phyloP scores from a whole-genome alignment of 1,284 basidiomycete genomes.

The Chondrostereum purpureum region DNA sequence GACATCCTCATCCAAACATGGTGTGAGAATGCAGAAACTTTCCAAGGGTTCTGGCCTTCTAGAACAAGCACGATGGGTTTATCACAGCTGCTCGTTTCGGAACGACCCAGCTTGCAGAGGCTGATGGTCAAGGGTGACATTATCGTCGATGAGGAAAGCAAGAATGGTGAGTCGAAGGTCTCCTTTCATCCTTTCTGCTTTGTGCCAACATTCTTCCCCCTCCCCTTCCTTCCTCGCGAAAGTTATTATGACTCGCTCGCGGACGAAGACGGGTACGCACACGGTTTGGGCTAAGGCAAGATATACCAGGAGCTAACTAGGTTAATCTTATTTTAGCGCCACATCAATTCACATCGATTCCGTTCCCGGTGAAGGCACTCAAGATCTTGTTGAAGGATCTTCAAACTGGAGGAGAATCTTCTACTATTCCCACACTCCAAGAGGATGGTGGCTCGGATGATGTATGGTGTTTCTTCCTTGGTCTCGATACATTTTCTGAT shows the following conservation, averaged over 20 bases:
- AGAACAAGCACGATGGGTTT: slow-evolving; percentile 82
- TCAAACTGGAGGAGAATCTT: slow-evolving; percentile 64
- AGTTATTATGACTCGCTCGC: slow-evolving; percentile 96
- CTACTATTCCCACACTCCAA: slow-evolving; percentile 46
- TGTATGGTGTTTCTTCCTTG: slow-evolving; percentile 32
- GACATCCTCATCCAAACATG: slow-evolving; percentile 83
- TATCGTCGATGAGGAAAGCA: slow-evolving; percentile 73
- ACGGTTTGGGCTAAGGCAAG: slow-evolving; percentile 10
- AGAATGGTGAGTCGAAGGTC: slow-evolving; percentile 77
- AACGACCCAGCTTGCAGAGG: slow-evolving; percentile 56
- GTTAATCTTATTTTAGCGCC: slow-evolving; percentile 66
- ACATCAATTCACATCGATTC: slow-evolving; percentile 77
- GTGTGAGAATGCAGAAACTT: slow-evolving; percentile 91
- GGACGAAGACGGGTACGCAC: slow-evolving; percentile 74
- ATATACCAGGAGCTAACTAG: slow-evolving; percentile 10
- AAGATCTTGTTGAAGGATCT: slow-evolving; percentile 86
- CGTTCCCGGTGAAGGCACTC: slow-evolving; percentile 87
- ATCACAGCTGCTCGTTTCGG: slow-evolving; percentile 66
- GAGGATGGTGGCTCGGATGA: slow-evolving; percentile 58
- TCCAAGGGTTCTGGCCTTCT: slow-evolving; percentile 92
- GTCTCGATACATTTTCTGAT: slow-evolving; percentile 5
- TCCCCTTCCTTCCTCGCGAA: slow-evolving; percentile 16
- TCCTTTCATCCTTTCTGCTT: slow-evolving; percentile 8
- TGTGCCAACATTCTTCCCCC: slow-evolving; percentile 5
- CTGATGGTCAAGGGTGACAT: slow-evolving; percentile 90